Conservation (phyloP, 2,329 filamentous ascomycete species). For the Calonectria henricotiae region DNA sequence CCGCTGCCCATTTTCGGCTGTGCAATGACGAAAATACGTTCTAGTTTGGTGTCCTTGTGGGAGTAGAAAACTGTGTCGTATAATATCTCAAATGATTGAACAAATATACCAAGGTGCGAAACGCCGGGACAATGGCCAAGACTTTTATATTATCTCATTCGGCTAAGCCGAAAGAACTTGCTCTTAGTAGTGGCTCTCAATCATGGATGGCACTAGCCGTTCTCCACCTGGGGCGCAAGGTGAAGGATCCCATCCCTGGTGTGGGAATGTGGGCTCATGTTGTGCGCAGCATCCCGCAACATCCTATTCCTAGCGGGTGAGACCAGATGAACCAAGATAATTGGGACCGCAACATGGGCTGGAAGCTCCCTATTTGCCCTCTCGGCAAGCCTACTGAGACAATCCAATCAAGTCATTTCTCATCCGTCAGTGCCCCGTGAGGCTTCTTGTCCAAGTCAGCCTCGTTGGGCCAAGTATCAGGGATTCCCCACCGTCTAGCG, state of each 20-base stretch:
- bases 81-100: conserved; percentile 12
- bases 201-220: conserved; percentile 17
- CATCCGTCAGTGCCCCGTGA: not conserved
- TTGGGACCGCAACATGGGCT: not conserved
- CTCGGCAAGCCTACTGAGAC: conserved; percentile 1
- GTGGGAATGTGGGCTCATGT: conserved; percentile 10
- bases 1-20: conserved; percentile 16
- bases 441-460: conserved; percentile 1
- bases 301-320: not conserved
- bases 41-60: not conserved
- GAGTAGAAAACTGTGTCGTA: not conserved
- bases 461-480: not conserved
- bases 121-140: conserved; percentile 3
- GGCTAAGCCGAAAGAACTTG: conserved; percentile 7
- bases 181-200: not conserved
- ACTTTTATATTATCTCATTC: conserved; percentile 23
- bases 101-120: conserved; percentile 3
- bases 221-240: conserved; percentile 2
- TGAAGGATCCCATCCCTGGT: not conserved
- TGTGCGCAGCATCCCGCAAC: not conserved
- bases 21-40: not conserved
- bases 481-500: conserved; percentile 18
- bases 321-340: not conserved
- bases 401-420: not conserved
- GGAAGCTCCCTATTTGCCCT: not conserved